Evolutionary conservation across 768 basidiomycete genomes (phyloP), one percentile per base, ranked within the genome.

Genomic region (Mycena metata): DNA sequence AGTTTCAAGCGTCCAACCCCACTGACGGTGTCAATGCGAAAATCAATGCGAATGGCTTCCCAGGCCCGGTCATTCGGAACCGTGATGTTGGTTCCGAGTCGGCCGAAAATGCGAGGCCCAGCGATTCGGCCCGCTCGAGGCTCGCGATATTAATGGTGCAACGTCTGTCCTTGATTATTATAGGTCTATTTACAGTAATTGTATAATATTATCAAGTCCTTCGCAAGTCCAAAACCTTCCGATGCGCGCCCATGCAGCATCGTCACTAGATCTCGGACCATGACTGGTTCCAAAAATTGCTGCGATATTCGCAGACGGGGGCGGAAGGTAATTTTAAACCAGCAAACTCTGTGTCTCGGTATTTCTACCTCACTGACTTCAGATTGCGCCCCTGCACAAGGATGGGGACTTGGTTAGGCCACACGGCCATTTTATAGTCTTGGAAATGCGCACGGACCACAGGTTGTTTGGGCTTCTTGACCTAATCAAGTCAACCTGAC

Each of bases 261-360:
- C 60, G 43, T 62, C 60, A 62, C 26, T 19, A 62, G 49, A 62
- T 8, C 36, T 16, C 1, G 24, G 5, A 62, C 26, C 9, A 43
- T 11, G 45, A 21, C 16, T n/a, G 26, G 13, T 42, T 42, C 50
- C 60, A 62, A 62, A 52, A 62, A 62, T 52, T 62, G 60, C 60
- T n/a, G 50, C 60, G 60, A n/a, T 43, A 24, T 33, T 33, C 60
- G 60, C 60, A 62, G 60, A 62, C 50, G 49, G 10, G 50, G 49
- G 60, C 24, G 49, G 50, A 54, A 62, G 49, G 60, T 62, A 62
- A 16, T 62, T 62, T 43, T 62, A 42, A 52, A 52, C 60, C 60
- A 62, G 60, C 60, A 62, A 62, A 62, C 23, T 33, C 60, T 45
- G 51, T 46, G 61, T 55, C 61, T 63, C 61, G 61, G 61, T 63